Percentiles rank a stretch among this genome's conserved stretches.
These are phyloP conservation scores for Porpolomopsis calyptriformis DNA, from an alignment of 768 basidiomycete species.

Conservation along the genomic window DNA sequence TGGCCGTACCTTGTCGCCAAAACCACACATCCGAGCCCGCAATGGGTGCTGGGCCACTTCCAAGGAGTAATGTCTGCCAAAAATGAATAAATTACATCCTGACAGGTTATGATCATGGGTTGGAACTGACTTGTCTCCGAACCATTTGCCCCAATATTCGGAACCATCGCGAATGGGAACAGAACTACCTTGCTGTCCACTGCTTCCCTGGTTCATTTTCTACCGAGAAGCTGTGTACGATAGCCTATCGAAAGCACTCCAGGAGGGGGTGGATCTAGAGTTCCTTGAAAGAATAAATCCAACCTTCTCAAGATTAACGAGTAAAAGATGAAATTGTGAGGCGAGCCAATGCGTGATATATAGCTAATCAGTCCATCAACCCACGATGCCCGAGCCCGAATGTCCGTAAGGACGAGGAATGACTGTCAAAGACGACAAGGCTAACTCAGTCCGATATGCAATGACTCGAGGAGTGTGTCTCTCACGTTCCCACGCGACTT, in stretches of 20 bases:
- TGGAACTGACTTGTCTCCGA: slow-evolving; percentile 44
- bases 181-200: slow-evolving; percentile 30
- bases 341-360: no score
- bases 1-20: slow-evolving; percentile 77
- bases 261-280: background rate
- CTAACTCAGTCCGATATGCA: no score
- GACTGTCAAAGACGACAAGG: no score
- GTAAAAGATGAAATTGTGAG: no score
- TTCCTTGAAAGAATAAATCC: background rate
- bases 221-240: background rate
- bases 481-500: no score
- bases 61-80: slow-evolving; percentile 63
- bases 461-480: no score
- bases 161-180: slow-evolving; percentile 27
- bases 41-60: slow-evolving; percentile 82
- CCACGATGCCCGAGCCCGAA: no score
- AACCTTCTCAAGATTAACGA: no score
- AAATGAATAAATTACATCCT: slow-evolving; percentile 9
- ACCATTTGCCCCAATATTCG: slow-evolving; percentile 66
- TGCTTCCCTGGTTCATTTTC: slow-evolving; percentile 59
- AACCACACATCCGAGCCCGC: slow-evolving; percentile 91
- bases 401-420: no score
- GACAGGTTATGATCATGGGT: background rate
- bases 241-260: background rate
- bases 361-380: no score